Base-by-base conservation (phyloP, 1,284 basidiomycete genomes). In the Fomitopsis betulina region DNA sequence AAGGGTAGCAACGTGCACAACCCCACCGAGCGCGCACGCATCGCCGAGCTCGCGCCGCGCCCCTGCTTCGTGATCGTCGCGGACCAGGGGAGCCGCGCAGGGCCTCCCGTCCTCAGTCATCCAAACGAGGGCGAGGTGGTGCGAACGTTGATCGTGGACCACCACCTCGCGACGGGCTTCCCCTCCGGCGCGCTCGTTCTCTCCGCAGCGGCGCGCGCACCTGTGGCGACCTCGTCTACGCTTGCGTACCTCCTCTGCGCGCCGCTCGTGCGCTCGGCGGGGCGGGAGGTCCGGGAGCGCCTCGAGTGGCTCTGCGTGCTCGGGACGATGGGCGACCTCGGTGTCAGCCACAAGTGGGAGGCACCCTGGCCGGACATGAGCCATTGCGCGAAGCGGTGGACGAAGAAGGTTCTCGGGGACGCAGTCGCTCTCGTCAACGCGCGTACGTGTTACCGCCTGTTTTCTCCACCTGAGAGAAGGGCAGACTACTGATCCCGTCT, bases 321-420 rank as follows among this genome's bases (percentile, higher is more conserved):
- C 49, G 72, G 72, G 6, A 70, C 71, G 30, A 67, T 69, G 61
- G 72, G 72, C 10, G 72, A 73, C 55, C 63, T 72, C 12, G 72
- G 70, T 13, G 67, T 67, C 12, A 60, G 60, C 4, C 68, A 70
- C 58, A 64, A 64, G 54, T 73, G 69, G 65, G 64, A 62, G 39
- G 58, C 58, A 19, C 68, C 64, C 8, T 72, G 67, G 59, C 70
- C 66, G 25, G 70, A 67, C 42, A 69, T 68, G 67, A 63, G 62
- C 32, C 58, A 38, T 7, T 69, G 67, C 51, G 43, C 67, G 53
- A 70, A 68, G 61, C 59, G 59, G 42, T 69, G 65, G 58, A 68
- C 66, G 35, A 73, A 73, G 65, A 71, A 72, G 56, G 63, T 59
- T 2, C 49, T 72, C 1, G 65, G 59, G 4, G 69, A 71, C 23